Evolutionary conservation across 75 land plant genomes (phyloP), one percentile per base, ranked within the genome.

Genomic region (Cupressus sempervirens): DNA sequence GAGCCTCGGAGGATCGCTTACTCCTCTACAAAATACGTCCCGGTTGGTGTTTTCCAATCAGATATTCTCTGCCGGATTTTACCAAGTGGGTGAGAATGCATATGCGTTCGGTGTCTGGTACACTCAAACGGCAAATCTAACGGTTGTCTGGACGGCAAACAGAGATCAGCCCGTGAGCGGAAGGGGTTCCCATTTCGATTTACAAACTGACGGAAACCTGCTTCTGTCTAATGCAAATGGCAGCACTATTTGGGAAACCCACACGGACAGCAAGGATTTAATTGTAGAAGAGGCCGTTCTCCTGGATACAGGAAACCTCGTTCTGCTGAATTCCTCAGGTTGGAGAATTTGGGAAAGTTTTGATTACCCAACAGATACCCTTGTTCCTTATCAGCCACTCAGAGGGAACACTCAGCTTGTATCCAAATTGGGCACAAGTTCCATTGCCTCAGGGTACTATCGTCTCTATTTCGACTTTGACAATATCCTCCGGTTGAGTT

Each of bases 371-470:
- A 38, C 40, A 38, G 40, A 38, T 2, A 38, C 89, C 0, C 89
- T 88, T 18, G 41, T 88, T 16, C 76, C 83, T 14, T 62, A 82
- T 16, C 89, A 88, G 88, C 50, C 7, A 48, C 41, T 81, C n/a
- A 56, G 65, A 40, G 80, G 32, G 7, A 67, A 52, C 26, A 2
- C 48, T 9, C 86, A 81, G 20, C 14, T 73, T 11, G 29, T 43
- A 16, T 48, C 86, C 46, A 84, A 58, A 6, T 54, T 70, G 73
- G 10, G 73, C 34, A 7, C 34, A n/a, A 35, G 7, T 2, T 10
- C 73, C 34, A 26, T 30, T 11, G 30, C 29, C 0, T 54, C 58
- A 54, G 58, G 58, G 15, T 54, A 54, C 20, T 54, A 54, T 54
- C 58, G 4, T 54, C 58, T 54, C 16, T 54, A 54, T 72, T 72